Evolutionary conservation across 305 asterid genomes (phyloP), one percentile per base, ranked within the genome.

Genomic region (Striga hermonthica): DNA sequence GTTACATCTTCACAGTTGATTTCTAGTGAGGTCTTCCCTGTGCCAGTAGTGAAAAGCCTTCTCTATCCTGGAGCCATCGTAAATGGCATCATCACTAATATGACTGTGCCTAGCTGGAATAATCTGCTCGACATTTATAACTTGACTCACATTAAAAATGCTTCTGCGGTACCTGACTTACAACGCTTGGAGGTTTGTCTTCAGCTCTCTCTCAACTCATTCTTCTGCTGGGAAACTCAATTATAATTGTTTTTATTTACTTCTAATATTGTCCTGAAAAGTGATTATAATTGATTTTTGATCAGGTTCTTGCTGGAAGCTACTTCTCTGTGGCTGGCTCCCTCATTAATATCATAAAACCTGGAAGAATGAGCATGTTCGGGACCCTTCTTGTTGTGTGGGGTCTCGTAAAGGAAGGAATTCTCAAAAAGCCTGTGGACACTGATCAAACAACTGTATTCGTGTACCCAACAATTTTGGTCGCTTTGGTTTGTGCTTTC

Each of bases 321-420:
- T 94, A 94, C 81, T 94, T 94, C 76, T 71, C 90, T 10, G 97
- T 90, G 61, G 96, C 99, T 57, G 99, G 99, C 67, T 76, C 95
- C 5, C 78, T 94, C 1, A 76, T 94, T 41, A 96, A 97, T 50
- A 50, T 90, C 28, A 28, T 94, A 47, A 88, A 85, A 71, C 88
- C 96, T 0, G 97, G 99, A 62, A 84, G 99, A 75, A 90, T 90
- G 99, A 90, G 96, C 80, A 88, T 88, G 96, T 94, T 90, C 35
- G 98, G 98, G 54, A 85, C 91, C 15, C 96, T 94, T 73, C 82
- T 90, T 4, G 71, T 90, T 31, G 67, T 85, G 9, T 94, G 99
- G 99, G 98, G 99, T 64, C 97, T 94, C 13, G 87, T 90, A 47
- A 94, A 90, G 76, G 99, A 94, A 80, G 96, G 96, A 62, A 72